These are phyloP conservation scores for Pisolithus microcarpus DNA, from an alignment of 768 basidiomycete species.

Conservation along the genomic window DNA sequence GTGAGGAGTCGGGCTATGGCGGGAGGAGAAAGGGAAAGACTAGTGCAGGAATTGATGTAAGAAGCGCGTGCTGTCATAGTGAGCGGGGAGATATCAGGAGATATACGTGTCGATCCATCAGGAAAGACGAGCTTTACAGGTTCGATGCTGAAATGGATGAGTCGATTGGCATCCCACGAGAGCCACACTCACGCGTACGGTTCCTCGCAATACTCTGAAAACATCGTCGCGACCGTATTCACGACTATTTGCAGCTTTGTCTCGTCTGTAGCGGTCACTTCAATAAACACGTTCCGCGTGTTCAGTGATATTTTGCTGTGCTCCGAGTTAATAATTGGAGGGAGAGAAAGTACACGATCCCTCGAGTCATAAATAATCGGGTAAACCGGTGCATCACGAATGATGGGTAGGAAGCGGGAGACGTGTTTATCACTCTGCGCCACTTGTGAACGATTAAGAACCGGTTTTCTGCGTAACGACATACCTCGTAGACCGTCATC, in stretches of 20 bases:
- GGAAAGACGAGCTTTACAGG: constrained; percentile 81
- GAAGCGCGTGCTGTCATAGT: constrained; percentile 70
- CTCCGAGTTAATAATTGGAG: constrained; percentile 96
- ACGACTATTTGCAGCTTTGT: constrained; percentile 95
- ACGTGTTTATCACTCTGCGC: constrained; percentile 86
- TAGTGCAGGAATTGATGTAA: constrained; percentile 95
- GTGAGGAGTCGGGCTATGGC: constrained; percentile 68
- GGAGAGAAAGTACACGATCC: constrained; percentile 89
- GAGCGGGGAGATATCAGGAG: constrained; percentile 74
- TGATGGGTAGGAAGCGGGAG: constrained; percentile 82
- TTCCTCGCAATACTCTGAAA: constrained; percentile 89
- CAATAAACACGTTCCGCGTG: constrained; percentile 92
- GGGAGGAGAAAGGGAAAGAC: constrained; percentile 58
- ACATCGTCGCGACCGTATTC: constrained; percentile 95
- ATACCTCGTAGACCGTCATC: constrained; percentile 90
- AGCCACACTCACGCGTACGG: constrained; percentile 76
- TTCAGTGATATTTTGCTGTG: constrained; percentile 95
- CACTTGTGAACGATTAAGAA: background rate
- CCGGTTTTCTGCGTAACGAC: background rate
- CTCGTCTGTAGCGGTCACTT: constrained; percentile 92
- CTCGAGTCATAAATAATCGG: constrained; percentile 93
- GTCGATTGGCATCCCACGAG: background rate
- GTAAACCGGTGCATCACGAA: constrained; percentile 91
- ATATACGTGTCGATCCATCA: constrained; percentile 67
- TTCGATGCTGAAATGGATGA: constrained; percentile 59